phyloP scores from a whole-genome alignment of 306 rosid species.

The Trifolium dubium region DNA sequence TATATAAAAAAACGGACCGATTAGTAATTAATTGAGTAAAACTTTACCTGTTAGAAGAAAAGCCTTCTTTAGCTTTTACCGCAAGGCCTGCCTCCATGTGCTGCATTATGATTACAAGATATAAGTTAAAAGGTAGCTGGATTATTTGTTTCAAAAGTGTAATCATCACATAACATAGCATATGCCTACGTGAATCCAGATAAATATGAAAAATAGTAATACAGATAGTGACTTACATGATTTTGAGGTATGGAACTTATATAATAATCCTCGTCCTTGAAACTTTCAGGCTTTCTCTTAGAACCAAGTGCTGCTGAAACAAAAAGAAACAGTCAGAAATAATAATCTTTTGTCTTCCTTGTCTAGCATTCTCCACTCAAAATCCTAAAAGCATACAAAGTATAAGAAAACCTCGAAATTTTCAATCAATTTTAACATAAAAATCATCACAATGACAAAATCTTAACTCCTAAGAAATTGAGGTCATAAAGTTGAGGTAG shows the following conservation, averaged over 20 bases:
- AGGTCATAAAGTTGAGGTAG: slow-evolving; percentile 8
- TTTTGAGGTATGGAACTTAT: slow-evolving; percentile 87
- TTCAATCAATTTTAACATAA: slow-evolving; percentile 24
- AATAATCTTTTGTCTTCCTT: slow-evolving; percentile 19
- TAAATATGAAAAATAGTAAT: slow-evolving; percentile 26
- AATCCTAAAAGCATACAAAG: slow-evolving; percentile 34
- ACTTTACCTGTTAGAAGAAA: slow-evolving; percentile 77
- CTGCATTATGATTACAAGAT: slow-evolving; percentile 55
- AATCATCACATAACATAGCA: slow-evolving; percentile 19
- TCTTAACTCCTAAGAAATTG: background rate
- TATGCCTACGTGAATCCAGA: slow-evolving; percentile 31
- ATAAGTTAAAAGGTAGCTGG: slow-evolving; percentile 26
- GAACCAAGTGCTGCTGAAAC: slow-evolving; percentile 54
- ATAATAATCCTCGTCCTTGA: slow-evolving; percentile 81
- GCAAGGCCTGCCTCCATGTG: slow-evolving; percentile 88
- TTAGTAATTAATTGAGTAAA: slow-evolving; percentile 13
- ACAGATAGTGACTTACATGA: slow-evolving; percentile 57
- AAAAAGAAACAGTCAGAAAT: slow-evolving; percentile 43
- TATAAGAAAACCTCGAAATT: slow-evolving; percentile 11
- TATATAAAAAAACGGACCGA: background rate
- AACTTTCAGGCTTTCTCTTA: slow-evolving; percentile 71
- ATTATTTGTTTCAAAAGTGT: slow-evolving; percentile 27
- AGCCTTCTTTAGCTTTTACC: slow-evolving; percentile 72
- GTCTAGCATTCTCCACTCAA: slow-evolving; percentile 25
- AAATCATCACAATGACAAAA: slow-evolving; percentile 17